phyloP scores from a whole-genome alignment of 2,329 filamentous ascomycete genomes.

The Penicillium sp. region DNA sequence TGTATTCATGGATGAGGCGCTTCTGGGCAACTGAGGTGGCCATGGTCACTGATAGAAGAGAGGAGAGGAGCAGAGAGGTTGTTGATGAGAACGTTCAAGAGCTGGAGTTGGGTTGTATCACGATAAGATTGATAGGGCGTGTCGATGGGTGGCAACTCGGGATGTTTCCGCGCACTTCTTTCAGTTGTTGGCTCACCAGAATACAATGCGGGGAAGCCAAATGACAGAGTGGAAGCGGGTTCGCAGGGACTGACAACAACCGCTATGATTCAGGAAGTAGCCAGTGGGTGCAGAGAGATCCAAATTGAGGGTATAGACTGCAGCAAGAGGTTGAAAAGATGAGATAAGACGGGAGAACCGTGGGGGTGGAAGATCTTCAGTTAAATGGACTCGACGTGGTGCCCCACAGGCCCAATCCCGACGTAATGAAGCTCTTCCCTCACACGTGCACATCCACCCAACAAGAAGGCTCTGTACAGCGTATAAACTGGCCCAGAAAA shows the following conservation, averaged over 20 bases:
- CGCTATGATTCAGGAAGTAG: no score
- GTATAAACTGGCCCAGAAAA: no score
- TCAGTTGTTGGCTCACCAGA: not conserved
- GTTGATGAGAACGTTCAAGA: not conserved
- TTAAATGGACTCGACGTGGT: not conserved
- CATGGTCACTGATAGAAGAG: conserved; percentile 28
- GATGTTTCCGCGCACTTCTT: conserved; percentile 1
- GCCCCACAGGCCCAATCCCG: conserved; percentile 6
- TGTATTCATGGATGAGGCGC: conserved; percentile 94
- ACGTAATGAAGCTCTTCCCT: not conserved
- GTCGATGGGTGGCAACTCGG: conserved; percentile 8
- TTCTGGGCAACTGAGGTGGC: conserved; percentile 53
- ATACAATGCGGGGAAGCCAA: no score
- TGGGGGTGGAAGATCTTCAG: conserved; percentile 1
- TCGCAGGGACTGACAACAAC: no score
- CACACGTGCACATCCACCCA: not conserved
- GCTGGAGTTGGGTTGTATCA: not conserved
- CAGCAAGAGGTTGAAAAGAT: not conserved
- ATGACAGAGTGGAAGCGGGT: no score
- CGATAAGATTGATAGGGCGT: not conserved
- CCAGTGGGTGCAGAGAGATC: no score
- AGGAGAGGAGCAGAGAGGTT: not conserved
- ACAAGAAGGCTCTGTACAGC: no score
- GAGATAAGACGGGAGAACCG: conserved; percentile 1
- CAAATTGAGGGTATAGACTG: not conserved